phyloP scores from a whole-genome alignment of 2,329 filamentous ascomycete species.

The Ophiocordyceps unilateralis region DNA sequence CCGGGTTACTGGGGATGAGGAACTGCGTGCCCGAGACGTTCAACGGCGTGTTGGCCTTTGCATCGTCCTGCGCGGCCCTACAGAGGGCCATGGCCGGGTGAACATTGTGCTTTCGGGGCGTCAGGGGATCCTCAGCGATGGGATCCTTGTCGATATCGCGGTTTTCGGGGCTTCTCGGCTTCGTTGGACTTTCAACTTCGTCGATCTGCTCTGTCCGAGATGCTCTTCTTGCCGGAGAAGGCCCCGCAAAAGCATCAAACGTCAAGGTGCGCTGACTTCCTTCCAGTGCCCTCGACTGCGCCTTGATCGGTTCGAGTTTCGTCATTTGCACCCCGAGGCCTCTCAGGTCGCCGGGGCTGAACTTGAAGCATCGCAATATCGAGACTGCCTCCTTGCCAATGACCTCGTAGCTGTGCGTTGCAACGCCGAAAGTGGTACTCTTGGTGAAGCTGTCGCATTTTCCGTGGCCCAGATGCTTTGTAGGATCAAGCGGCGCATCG shows the following conservation, averaged over 20 bases:
- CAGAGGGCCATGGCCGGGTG: slow-evolving; percentile 37
- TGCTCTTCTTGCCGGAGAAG: slow-evolving; percentile 21
- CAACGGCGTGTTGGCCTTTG: slow-evolving; percentile 46
- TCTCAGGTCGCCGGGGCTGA: slow-evolving; percentile 82
- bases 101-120: slow-evolving; percentile 31
- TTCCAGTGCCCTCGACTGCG: slow-evolving; percentile 34
- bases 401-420: slow-evolving; percentile 56
- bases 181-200: slow-evolving; percentile 21
- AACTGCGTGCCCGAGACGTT: slow-evolving; percentile 85
- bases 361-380: slow-evolving; percentile 63
- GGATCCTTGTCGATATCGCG: slow-evolving; percentile 25
- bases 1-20: slow-evolving; percentile 67
- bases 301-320: slow-evolving; percentile 68
- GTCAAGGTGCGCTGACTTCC: slow-evolving; percentile 65
- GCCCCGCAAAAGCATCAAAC: slow-evolving; percentile 41
- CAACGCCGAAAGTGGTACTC: slow-evolving; percentile 63
- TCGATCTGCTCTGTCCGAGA: slow-evolving; percentile 32
- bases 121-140: slow-evolving; percentile 36
- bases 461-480: slow-evolving; percentile 87
- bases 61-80: slow-evolving; percentile 29
- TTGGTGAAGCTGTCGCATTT: slow-evolving; percentile 93
- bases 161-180: slow-evolving; percentile 11
- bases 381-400: slow-evolving; percentile 73
- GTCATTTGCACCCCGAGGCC: slow-evolving; percentile 89
- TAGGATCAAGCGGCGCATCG: slow-evolving; percentile 78